Base-by-base conservation (phyloP, 306 rosid genomes). In the Amphicarpaea edgeworthii region DNA sequence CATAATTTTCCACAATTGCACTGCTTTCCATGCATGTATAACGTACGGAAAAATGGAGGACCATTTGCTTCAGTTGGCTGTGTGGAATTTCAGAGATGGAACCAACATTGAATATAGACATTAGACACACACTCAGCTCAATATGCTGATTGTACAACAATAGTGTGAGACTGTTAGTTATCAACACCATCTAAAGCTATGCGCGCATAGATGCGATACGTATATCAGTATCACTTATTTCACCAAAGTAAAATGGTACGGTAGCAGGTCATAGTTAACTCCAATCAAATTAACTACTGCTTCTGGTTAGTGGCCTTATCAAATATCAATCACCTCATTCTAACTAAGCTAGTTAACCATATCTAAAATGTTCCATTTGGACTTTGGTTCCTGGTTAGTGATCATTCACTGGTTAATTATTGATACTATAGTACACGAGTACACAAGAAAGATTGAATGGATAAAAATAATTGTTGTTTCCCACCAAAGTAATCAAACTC, bases 1-100 rank as follows among this genome's bases (percentile, higher is more conserved):
- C 72, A 45, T 43, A 32, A 19, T 15, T 70, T 24, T 60, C n/a
- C 43, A 60, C 42, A 28, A 3, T 17, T 32, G 50, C 75, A 70
- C 49, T 70, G 19, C 37, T 70, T 70, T 51, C 12, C 14, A 20
- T 50, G 63, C 12, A 20, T 34, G 49, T 14, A 70, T 20, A 21
- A 9, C 15, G 66, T 15, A 60, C 6, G 37, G 3, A 14, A 49
- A 32, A 24, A 37, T 50, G 46, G 1, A 50, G 28, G 63, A 50
- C 60, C 34, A 50, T 30, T 34, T 47, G 19, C 4, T 51, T 26
- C 15, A 11, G 54, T 28, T 34, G 16, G 6, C 3, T 16, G 19
- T 65, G 23, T 45, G 34, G 28, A 54, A 54, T 54, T 38, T 30
- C 37, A 30, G 37, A 30, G 37, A 30, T 24, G 28, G 28, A 24